A percentile compares a stretch with the other conserved stretches of the same genome.
These are phyloP conservation scores for Monocercomonoides exilis DNA, from an alignment of 78 protist species.

Conservation along the genomic window DNA sequence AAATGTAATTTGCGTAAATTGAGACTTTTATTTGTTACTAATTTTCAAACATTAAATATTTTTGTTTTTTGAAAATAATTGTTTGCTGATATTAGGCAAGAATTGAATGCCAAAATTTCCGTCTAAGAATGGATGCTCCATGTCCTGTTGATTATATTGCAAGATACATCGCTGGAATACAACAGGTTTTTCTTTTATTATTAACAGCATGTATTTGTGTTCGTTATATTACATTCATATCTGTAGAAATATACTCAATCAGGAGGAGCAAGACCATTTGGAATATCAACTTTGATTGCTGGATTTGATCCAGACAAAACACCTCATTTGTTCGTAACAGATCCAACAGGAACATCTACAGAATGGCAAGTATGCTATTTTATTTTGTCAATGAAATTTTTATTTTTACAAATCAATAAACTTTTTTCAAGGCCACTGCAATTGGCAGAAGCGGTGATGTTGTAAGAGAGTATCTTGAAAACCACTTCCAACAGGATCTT, in stretches of 20 bases:
- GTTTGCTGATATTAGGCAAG: constrained; percentile 53
- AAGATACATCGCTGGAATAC: constrained; percentile 67
- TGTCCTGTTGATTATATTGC: constrained; percentile 79
- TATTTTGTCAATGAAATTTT: constrained; percentile 1
- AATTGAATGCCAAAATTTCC: constrained; percentile 86
- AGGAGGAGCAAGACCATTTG: constrained; percentile 95
- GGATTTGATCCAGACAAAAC: constrained; percentile 83
- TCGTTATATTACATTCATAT: not conserved
- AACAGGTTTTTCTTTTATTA: constrained; percentile 49
- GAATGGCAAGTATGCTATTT: constrained; percentile 64
- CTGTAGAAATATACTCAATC: constrained; percentile 89
- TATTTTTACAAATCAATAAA: constrained; percentile 9
- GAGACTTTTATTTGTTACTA: not conserved
- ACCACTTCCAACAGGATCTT: not conserved
- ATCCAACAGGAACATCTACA: constrained; percentile 85
- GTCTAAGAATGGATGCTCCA: constrained; percentile 85
- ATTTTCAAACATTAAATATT: not conserved
- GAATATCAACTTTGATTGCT: constrained; percentile 85
- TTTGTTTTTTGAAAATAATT: constrained; percentile 10
- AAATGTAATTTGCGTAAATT: not conserved
- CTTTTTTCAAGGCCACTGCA: constrained; percentile 48
- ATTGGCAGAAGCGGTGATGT: constrained; percentile 70
- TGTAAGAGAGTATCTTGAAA: constrained; percentile 85
- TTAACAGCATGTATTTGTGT: not conserved
- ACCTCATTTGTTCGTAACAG: constrained; percentile 87